Conservation (phyloP, 108 stramenopile genomes). For the Fistulifera pelliculosa region DNA sequence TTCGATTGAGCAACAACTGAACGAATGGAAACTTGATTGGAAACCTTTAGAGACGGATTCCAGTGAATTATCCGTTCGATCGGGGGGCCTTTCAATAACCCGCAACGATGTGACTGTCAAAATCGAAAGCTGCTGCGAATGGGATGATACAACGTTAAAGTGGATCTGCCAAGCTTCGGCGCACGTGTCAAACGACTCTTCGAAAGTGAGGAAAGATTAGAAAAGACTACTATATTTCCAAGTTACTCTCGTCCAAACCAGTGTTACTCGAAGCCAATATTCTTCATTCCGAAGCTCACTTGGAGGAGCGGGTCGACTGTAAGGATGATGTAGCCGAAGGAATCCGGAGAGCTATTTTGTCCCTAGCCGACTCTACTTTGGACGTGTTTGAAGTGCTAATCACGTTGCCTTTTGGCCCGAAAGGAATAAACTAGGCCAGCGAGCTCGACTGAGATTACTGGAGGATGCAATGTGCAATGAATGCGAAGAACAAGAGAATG, state of each 20-base stretch:
- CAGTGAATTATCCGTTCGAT: not conserved
- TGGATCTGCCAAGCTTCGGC: not conserved
- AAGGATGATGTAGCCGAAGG: conserved; percentile 38
- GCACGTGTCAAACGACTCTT: conserved; percentile 20
- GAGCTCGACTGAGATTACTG: conserved; percentile 57
- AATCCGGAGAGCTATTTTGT: conserved; percentile 36
- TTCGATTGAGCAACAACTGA: conserved; percentile 34
- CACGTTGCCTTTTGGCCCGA: conserved; percentile 25
- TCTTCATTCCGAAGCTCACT: conserved; percentile 1
- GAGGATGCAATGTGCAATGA: conserved; percentile 81
- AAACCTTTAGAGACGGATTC: conserved; percentile 5
- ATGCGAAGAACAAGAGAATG: conserved; percentile 71
- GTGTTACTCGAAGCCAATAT: not conserved
- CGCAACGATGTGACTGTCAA: not conserved
- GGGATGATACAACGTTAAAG: not conserved
- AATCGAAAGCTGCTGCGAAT: not conserved
- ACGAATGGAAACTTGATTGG: conserved; percentile 39
- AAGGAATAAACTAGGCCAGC: conserved; percentile 24
- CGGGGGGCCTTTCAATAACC: too few relatives aligned
- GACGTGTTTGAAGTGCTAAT: conserved; percentile 52
- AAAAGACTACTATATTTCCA: conserved; percentile 37
- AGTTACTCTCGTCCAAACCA: conserved; percentile 5
- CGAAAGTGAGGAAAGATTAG: conserved; percentile 30
- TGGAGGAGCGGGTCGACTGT: conserved; percentile 64
- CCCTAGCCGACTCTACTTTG: conserved; percentile 32